phyloP scores from a whole-genome alignment of 208 protist genomes.

The Acanthamoeba divionensis region DNA sequence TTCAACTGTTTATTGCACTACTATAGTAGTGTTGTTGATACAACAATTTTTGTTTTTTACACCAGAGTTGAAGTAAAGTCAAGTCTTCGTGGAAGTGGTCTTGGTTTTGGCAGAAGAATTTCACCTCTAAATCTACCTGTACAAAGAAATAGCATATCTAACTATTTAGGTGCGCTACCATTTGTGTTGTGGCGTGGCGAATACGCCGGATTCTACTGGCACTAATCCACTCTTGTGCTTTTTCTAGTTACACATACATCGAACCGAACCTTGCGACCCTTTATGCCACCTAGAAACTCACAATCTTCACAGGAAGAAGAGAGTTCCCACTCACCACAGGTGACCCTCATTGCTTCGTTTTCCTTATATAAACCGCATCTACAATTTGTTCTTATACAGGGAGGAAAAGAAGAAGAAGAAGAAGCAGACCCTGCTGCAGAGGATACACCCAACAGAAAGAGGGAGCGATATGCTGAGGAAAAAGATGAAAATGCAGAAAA shows the following conservation, averaged over 20 bases:
- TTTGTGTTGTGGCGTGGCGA: neutral
- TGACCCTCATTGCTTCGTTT: too few relatives aligned
- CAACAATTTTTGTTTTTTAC: neutral
- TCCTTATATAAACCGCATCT: too few relatives aligned
- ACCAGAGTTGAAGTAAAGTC: neutral
- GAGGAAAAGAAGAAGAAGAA: too few relatives aligned
- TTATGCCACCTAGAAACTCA: neutral
- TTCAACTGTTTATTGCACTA: too few relatives aligned
- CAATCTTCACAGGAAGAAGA: too few relatives aligned
- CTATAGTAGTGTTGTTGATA: neutral
- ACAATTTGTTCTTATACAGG: too few relatives aligned
- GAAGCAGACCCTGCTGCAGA: too few relatives aligned
- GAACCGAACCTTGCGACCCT: neutral
- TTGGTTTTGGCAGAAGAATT: neutral
- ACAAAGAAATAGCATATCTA: slow-evolving; percentile 17
- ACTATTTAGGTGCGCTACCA: neutral
- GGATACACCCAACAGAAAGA: too few relatives aligned
- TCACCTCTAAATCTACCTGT: neutral
- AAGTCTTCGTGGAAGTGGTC: neutral
- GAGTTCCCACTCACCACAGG: too few relatives aligned
- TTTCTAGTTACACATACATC: neutral
- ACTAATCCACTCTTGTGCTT: too few relatives aligned
- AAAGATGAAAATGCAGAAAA: too few relatives aligned
- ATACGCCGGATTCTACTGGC: neutral
- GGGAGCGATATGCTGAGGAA: too few relatives aligned